Percentiles rank a stretch among this genome's conserved stretches.
These are phyloP conservation scores for Floccularia luteovirens DNA, from an alignment of 768 basidiomycete species.

Conservation along the genomic window DNA sequence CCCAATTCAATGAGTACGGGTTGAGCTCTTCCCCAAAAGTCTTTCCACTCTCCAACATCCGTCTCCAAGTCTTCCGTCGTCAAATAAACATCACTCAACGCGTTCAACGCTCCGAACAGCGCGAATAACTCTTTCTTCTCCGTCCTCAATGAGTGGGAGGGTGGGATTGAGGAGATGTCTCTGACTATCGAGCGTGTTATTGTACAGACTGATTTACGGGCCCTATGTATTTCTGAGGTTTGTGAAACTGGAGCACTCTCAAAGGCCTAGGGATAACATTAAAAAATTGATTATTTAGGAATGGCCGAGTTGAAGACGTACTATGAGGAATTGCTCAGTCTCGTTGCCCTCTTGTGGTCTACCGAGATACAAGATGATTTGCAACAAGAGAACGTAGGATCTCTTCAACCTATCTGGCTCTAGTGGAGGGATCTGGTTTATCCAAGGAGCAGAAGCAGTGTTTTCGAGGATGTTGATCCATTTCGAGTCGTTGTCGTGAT, in stretches of 20 bases:
- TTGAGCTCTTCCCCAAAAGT: constrained; percentile 8
- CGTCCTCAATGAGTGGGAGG: not conserved
- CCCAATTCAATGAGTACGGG: constrained; percentile 1
- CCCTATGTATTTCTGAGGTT: constrained; percentile 7
- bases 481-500: too few species aligned
- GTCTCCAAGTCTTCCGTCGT: not conserved
- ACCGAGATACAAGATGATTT: constrained; percentile 4
- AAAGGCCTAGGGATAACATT: constrained; percentile 3
- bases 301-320: not conserved
- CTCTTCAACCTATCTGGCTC: constrained; percentile 3
- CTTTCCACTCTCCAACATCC: constrained; percentile 4
- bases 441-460: constrained; percentile 4
- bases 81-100: constrained; percentile 5
- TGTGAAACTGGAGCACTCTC: constrained; percentile 1
- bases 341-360: constrained; percentile 2
- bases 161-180: constrained; percentile 4
- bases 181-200: not conserved
- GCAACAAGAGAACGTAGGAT: constrained; percentile 4
- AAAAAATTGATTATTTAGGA: not conserved
- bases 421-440: constrained; percentile 1
- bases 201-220: constrained; percentile 1
- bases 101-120: constrained; percentile 1
- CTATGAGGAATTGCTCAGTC: constrained; percentile 1
- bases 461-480: constrained; percentile 7
- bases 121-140: constrained; percentile 3